These are phyloP conservation scores for Chloranthus sessilifolius DNA, from an alignment of 164 flowering plant genomes.

Conservation along the genomic window DNA sequence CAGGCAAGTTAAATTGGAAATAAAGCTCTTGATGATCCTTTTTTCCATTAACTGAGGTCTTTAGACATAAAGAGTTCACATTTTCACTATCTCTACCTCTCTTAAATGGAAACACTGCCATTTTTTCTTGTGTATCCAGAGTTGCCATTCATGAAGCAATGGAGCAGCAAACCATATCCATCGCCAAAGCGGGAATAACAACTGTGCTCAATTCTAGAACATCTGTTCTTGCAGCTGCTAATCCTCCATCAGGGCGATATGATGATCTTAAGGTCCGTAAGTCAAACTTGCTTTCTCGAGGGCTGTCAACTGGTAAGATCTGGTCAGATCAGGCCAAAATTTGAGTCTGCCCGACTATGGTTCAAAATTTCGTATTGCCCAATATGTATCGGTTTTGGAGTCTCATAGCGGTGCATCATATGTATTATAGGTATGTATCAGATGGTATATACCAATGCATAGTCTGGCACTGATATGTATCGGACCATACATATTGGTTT, in stretches of 20 bases:
- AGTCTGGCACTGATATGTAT: no score
- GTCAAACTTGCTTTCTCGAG: neutral
- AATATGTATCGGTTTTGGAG: no score
- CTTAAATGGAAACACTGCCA: no score
- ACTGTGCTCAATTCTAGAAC: constrained; percentile 98
- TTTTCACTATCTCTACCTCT: constrained; percentile 6
- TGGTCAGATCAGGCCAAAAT: no score
- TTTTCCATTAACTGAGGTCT: neutral
- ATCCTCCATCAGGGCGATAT: constrained; percentile 99
- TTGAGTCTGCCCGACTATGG: no score
- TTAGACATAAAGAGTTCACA: neutral
- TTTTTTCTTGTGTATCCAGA: constrained; percentile 25
- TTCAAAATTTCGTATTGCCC: no score
- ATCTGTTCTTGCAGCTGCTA: constrained; percentile 99
- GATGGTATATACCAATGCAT: no score
- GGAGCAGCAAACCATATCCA: constrained; percentile 99
- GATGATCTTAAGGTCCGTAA: constrained; percentile 90
- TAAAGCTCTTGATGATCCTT: neutral
- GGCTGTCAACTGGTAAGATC: no score
- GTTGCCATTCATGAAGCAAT: constrained; percentile 99
- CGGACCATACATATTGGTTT: no score
- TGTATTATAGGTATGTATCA: no score
- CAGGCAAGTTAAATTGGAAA: constrained; percentile 57
- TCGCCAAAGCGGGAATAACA: constrained; percentile 99
- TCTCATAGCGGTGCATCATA: no score